A percentile compares a stretch with the other conserved stretches of the same genome.
phyloP scores from a whole-genome alignment of 2,329 filamentous ascomycete genomes.

The Mycosphaerella sp. region DNA sequence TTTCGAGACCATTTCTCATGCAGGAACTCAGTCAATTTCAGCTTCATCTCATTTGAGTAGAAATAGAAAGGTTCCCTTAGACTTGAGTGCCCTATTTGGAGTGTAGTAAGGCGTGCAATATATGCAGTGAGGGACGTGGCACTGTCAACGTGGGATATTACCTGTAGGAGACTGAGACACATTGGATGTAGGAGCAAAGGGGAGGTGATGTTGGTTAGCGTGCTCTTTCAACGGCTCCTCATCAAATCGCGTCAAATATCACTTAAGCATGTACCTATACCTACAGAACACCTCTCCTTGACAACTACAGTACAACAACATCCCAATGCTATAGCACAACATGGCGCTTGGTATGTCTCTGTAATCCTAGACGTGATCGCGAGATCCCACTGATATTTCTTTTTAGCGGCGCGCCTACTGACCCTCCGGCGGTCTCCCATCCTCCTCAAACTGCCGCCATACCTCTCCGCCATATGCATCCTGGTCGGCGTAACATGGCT shows the following conservation, averaged over 20 bases:
- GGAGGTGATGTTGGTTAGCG: no score
- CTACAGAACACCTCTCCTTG: neutral
- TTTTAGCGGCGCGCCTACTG: slow-evolving; percentile 49
- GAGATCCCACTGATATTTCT: neutral
- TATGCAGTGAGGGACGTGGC: no score
- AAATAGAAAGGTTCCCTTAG: no score
- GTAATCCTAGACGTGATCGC: neutral
- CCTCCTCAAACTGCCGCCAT: slow-evolving; percentile 76
- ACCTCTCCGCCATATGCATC: slow-evolving; percentile 79
- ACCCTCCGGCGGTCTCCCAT: slow-evolving; percentile 73
- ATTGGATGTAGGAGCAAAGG: no score
- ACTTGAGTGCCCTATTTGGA: no score
- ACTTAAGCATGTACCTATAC: neutral
- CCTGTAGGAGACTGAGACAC: no score
- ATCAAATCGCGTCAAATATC: neutral
- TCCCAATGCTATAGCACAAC: slow-evolving; percentile 10
- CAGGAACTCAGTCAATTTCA: no score
- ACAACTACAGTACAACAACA: neutral
- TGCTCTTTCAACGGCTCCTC: no score
- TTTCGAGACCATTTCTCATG: no score
- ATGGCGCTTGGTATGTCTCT: slow-evolving; percentile 30
- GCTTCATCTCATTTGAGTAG: no score
- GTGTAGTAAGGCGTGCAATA: no score
- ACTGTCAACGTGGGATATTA: no score
- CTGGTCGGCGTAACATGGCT: slow-evolving; percentile 84